These are phyloP conservation scores for Alternaria triticina DNA, from an alignment of 2,329 filamentous ascomycete species.

Conservation along the genomic window DNA sequence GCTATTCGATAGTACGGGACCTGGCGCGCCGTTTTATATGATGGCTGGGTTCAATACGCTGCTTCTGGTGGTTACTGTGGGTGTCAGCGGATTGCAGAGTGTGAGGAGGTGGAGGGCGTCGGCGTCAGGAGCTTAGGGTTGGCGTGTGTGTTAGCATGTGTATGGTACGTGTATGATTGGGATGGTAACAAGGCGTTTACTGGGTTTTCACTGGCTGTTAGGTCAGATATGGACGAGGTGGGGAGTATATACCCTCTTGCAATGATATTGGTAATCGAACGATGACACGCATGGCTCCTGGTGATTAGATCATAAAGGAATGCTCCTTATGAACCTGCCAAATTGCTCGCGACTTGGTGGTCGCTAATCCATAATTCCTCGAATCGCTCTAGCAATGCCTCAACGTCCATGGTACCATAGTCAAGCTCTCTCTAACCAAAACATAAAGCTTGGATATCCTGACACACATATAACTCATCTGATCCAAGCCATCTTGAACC, in stretches of 20 bases:
- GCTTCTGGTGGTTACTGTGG: conserved; percentile 61
- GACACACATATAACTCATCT: neutral
- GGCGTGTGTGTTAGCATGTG: neutral
- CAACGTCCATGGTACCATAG: neutral
- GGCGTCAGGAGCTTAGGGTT: neutral
- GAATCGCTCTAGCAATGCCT: neutral
- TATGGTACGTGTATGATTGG: neutral
- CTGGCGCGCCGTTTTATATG: conserved; percentile 88
- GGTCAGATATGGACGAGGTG: neutral
- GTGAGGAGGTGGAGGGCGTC: conserved; percentile 8
- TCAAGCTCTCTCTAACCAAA: neutral
- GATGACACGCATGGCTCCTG: neutral
- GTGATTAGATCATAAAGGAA: neutral
- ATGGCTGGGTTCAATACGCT: conserved; percentile 87
- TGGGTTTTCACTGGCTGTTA: neutral
- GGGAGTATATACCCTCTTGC: neutral
- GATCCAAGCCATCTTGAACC: neutral
- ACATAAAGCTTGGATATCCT: neutral
- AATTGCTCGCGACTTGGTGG: neutral
- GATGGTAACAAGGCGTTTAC: neutral
- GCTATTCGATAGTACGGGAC: conserved; percentile 77
- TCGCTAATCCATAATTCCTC: neutral
- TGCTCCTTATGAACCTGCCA: neutral
- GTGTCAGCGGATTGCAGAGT: conserved; percentile 21
- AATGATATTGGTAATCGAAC: neutral